Evolutionary conservation across 192 early-diverging fungal species (phyloP), one percentile per base, ranked within the genome.

Genomic region (Cladochytrium replicatum): DNA sequence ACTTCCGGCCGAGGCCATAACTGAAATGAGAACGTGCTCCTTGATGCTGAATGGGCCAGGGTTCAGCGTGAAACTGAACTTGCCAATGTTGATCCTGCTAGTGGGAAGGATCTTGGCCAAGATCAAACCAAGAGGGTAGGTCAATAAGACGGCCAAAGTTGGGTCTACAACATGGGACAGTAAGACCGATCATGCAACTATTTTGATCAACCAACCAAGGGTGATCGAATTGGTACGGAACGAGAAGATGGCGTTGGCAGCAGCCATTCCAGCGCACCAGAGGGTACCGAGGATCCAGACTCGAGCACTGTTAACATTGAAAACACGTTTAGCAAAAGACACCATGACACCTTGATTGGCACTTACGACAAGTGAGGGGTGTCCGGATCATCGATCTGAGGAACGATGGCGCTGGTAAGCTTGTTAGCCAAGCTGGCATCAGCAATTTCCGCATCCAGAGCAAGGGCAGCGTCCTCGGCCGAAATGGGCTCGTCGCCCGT

Each of bases 1-100:
- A 24, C 75, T 79, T 15, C 81, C 80, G 13, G 84, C 68, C 23
- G 78, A 78, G 37, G 81, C 82, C 60, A 86, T 78, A 40, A 87
- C 75, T 7, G 76, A 78, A 26, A 88, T 85, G 13, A 91, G 67
- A 1, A 78, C 83, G 49, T 88, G 86, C 55, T 91, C 88, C 58
- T 92, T 92, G 49, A 86, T 74, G 55, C 72, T 77, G 61, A 87
- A 91, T 15, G 81, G 87, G 0, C 85, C 87, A 1, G 82, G 81
- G 50, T 89, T 89, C 30, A 89, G 71, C 17, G 38, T 52, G 47
- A 60, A 76, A 15, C 60, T 59, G 29, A 45, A 63, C 13, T 74
- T 67, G 52, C 79, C 77, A 0, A 73, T 40, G n/a, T 42, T 38
- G 48, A 80, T 61, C 17, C 58, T 64, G 21, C 56, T 53, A 11